Percentiles rank a stretch among this genome's conserved stretches.
Conservation (phyloP, 2,329 filamentous ascomycete genomes). For the Truncatella angustata region DNA sequence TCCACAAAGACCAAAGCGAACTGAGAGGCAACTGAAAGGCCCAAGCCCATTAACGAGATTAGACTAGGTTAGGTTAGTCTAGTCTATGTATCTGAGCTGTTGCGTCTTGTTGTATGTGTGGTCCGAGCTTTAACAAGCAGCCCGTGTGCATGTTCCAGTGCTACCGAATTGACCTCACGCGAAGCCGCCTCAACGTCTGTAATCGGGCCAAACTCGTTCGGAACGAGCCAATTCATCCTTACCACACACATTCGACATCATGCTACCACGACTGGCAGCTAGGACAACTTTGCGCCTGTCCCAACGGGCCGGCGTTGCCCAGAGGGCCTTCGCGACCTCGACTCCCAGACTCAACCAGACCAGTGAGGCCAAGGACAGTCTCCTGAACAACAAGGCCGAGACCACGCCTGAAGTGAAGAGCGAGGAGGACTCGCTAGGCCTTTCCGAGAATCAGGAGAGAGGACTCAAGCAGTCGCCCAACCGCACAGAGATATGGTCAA, state of each 20-base stretch:
- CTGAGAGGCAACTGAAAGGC: no score
- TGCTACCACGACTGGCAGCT: slow-evolving; percentile 41
- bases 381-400: slow-evolving; percentile 37
- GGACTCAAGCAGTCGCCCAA: slow-evolving; percentile 78
- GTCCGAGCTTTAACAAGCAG: neutral
- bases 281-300: slow-evolving; percentile 40
- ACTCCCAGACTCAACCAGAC: slow-evolving; percentile 40
- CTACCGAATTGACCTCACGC: slow-evolving; percentile 9
- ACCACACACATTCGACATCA: slow-evolving; percentile 49
- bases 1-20: no score
- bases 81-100: no score
- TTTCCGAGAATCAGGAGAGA: slow-evolving; percentile 44
- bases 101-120: no score
- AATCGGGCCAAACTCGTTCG: slow-evolving; percentile 17
- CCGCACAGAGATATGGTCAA: slow-evolving; percentile 75
- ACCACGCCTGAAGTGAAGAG: slow-evolving; percentile 42
- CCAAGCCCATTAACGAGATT: no score
- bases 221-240: slow-evolving; percentile 33
- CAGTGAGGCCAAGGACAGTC: slow-evolving; percentile 36
- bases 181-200: slow-evolving; percentile 5
- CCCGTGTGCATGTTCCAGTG: neutral
- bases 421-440: slow-evolving; percentile 36
- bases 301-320: slow-evolving; percentile 41
- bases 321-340: slow-evolving; percentile 48
- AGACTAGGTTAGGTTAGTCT: no score